Evolutionary conservation across 306 rosid genomes (phyloP).

Genomic region (Dryas octopetala): DNA sequence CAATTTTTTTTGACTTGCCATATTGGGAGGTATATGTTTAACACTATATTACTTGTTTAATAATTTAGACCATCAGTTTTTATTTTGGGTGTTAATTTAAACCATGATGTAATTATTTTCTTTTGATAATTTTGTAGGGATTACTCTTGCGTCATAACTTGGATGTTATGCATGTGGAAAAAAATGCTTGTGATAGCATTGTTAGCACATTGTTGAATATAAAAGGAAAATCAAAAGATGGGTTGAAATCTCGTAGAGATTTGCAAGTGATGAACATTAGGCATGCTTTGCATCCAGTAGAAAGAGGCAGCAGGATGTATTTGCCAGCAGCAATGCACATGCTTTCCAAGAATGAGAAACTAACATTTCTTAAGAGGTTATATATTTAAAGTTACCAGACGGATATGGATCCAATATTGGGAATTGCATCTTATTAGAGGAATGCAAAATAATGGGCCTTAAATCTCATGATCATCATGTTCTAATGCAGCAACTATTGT

Average conservation of each 20-base stretch:
- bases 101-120: not conserved
- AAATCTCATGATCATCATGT: constrained; percentile 8
- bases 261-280: not conserved
- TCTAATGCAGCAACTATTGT: not conserved
- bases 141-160: not conserved
- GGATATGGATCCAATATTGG: not conserved
- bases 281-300: not conserved
- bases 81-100: not conserved
- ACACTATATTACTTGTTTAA: not conserved
- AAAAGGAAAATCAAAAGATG: not conserved
- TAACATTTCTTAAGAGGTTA: not conserved
- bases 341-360: not conserved
- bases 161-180: not conserved
- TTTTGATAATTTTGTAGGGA: not conserved
- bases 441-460: not conserved
- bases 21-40: not conserved
- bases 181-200: not conserved
- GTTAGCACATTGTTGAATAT: not conserved
- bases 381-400: not conserved
- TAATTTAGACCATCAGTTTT: too few relatives aligned
- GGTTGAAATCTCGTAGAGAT: not conserved
- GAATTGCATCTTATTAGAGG: not conserved
- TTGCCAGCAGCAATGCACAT: not conserved
- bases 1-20: not conserved
- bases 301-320: not conserved